Conservation (phyloP, 2,329 filamentous ascomycete genomes). For the Aspergillus unguis region DNA sequence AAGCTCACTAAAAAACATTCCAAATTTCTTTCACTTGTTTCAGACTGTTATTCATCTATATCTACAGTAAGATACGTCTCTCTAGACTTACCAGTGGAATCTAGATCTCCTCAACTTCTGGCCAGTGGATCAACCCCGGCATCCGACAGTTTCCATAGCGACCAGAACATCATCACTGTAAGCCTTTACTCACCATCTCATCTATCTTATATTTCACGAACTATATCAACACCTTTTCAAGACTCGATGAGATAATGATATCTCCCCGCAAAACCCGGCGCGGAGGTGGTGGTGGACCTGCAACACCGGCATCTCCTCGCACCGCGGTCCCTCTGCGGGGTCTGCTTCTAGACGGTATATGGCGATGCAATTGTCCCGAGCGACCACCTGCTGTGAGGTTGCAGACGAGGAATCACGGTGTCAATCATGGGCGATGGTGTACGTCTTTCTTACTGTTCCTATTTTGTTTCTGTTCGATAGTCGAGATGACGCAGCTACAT, state of each 20-base stretch:
- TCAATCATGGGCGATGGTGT: conserved; percentile 57
- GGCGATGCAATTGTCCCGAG: conserved; percentile 57
- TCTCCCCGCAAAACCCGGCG: conserved; percentile 21
- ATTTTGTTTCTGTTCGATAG: background rate
- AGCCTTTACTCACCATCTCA: background rate
- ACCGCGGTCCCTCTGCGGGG: conserved; percentile 31
- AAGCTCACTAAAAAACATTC: no score
- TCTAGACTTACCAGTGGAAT: no score
- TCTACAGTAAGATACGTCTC: no score
- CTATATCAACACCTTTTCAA: background rate
- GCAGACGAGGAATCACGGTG: conserved; percentile 55
- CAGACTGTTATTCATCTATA: no score
- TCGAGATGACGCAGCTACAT: background rate
- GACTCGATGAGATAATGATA: conserved; percentile 16
- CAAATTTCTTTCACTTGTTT: no score
- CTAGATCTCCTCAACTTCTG: no score
- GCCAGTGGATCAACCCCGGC: background rate
- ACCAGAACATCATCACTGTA: conserved; percentile 7
- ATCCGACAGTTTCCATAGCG: conserved; percentile 23
- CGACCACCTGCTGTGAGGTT: conserved; percentile 54
- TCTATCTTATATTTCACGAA: background rate
- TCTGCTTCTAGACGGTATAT: conserved; percentile 43
- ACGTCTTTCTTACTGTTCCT: conserved; percentile 7
- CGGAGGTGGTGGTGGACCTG: background rate
- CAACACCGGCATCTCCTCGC: conserved; percentile 18